Conservation (phyloP, 208 protist species). For the Leishmania turanica region DNA sequence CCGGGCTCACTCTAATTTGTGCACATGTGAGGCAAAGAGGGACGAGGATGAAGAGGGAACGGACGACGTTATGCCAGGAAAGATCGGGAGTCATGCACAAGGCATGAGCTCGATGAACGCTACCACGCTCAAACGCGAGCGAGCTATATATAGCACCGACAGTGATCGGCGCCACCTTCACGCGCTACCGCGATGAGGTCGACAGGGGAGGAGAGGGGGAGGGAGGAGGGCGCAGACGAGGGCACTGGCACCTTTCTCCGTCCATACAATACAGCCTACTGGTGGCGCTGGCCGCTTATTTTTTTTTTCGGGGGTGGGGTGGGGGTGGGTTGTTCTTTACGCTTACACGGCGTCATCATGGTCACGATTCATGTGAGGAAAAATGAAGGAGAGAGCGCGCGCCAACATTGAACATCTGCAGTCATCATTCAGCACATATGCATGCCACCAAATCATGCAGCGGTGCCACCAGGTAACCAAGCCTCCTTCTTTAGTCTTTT, state of each 20-base stretch:
- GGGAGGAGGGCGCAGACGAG: background rate
- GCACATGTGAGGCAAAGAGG: background rate
- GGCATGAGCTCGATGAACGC: background rate
- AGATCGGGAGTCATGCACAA: background rate
- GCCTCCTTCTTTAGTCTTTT: background rate
- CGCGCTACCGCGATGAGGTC: background rate
- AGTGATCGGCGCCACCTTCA: background rate
- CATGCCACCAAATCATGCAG: background rate
- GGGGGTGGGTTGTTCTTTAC: background rate
- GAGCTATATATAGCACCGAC: background rate
- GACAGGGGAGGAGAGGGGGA: background rate
- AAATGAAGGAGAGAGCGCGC: conserved; percentile 4
- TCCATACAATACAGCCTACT: background rate
- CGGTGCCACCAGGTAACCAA: background rate
- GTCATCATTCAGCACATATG: background rate
- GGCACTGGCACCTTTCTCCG: background rate
- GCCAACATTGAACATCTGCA: background rate
- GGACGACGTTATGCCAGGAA: background rate
- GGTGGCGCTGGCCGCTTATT: background rate
- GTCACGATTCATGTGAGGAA: conserved; percentile 1
- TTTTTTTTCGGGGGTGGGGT: background rate
- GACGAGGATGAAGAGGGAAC: background rate
- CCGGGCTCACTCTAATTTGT: background rate
- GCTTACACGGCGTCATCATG: background rate
- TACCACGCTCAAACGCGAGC: background rate